Evolutionary conservation across 208 protist genomes (phyloP).

Genomic region (Leishmania martiniquensis): DNA sequence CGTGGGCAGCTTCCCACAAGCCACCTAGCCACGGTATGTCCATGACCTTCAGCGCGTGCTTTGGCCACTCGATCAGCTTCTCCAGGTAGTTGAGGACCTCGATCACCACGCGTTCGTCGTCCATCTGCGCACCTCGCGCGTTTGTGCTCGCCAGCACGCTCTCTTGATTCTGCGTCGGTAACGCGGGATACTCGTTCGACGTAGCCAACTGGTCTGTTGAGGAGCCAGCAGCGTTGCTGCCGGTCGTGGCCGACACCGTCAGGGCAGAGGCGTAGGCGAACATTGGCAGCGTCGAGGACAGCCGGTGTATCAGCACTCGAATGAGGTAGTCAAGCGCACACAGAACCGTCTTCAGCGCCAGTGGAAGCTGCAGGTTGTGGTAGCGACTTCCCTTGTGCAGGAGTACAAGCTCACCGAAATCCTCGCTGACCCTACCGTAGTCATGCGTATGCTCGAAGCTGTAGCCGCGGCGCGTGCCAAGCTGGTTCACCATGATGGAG

Average conservation of each 20-base stretch:
- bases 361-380: slow-evolving; percentile 37
- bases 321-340: slow-evolving; percentile 46
- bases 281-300: slow-evolving; percentile 1
- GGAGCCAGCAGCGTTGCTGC: not conserved
- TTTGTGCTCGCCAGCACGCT: not conserved
- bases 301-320: slow-evolving; percentile 10
- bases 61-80: slow-evolving; percentile 73
- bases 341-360: slow-evolving; percentile 49
- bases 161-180: slow-evolving; percentile 13
- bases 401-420: slow-evolving; percentile 41
- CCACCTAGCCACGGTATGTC: slow-evolving; percentile 78
- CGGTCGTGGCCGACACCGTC: not conserved
- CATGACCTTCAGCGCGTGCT: slow-evolving; percentile 69
- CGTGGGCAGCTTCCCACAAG: slow-evolving; percentile 67
- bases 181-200: not conserved
- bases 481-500: slow-evolving; percentile 29
- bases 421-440: slow-evolving; percentile 52
- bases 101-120: slow-evolving; percentile 56
- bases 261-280: not conserved
- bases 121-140: slow-evolving; percentile 1
- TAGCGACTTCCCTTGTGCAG: slow-evolving; percentile 32
- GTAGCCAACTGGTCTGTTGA: not conserved
- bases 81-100: slow-evolving; percentile 77
- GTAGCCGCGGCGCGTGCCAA: slow-evolving; percentile 69
- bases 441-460: slow-evolving; percentile 79